Evolutionary conservation across 352 stramenopile genomes (phyloP), one percentile per base, ranked within the genome.

Genomic region (Pythium oligandrum): DNA sequence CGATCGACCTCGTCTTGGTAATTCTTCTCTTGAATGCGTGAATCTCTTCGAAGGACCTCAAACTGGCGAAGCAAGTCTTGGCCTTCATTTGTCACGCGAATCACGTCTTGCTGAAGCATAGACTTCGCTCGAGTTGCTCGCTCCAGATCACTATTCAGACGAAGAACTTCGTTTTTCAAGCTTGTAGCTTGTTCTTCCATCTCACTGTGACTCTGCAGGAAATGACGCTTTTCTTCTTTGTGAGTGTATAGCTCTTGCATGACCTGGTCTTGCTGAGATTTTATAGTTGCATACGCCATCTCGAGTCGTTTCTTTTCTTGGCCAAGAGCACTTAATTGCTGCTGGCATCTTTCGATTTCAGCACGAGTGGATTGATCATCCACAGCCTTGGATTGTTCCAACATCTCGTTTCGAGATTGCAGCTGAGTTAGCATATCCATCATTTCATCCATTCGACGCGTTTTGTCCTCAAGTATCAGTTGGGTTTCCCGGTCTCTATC

Each of bases 361-460:
- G 53, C 43, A 0, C 75, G 62, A 9, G 57, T 50, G 40, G 61
- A 63, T 8, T 81, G 64, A 6, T 68, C 59, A 5, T 86, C 73
- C 12, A 66, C 68, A 3, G 63, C 53, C 7, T 66, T 63, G n/a
- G 62, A 36, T 63, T 85, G 71, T 50, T 86, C 70, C 9, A 85
- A 49, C 50, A 71, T 70, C 38, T 84, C 74, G 4, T 66, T 61
- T 51, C 79, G 70, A 35, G 70, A 59, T 10, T 73, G 70, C 3
- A 85, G 42, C 42, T 90, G 73, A 34, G 71, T 83, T 10, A 87
- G 57, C 64, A 87, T 70, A 2, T 70, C 69, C 51, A 90, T 66
- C 78, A 88, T 88, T 44, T 88, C 78, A 30, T 77, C 66, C 11
- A 85, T 70, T 3, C 70, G 66, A 17, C 55, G 53, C 0, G 63